These are phyloP conservation scores for Helotiales sp. DNA, from an alignment of 2,329 filamentous ascomycete species.

Conservation along the genomic window DNA sequence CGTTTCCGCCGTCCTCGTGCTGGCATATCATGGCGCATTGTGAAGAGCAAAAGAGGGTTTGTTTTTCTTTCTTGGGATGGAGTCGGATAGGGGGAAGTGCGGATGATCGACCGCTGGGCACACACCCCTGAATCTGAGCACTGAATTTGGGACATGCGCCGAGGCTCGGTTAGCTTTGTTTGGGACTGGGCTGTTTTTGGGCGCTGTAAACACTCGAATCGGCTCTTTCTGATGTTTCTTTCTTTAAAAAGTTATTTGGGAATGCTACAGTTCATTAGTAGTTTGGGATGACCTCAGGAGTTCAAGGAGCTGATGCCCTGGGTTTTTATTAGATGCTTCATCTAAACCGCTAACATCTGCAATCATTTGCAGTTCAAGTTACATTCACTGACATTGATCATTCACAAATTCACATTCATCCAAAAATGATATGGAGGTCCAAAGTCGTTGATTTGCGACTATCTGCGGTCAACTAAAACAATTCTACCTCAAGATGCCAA, in stretches of 20 bases:
- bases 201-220: background rate
- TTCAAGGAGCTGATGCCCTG: no score
- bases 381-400: background rate
- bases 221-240: no score
- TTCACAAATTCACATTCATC: background rate
- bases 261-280: no score
- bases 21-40: slow-evolving; percentile 11
- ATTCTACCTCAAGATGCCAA: background rate
- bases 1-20: slow-evolving; percentile 7
- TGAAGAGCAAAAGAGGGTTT: slow-evolving; percentile 1
- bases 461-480: background rate
- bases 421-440: background rate
- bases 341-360: no score
- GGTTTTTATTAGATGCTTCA: no score
- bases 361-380: background rate
- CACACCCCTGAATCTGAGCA: background rate
- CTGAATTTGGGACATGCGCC: no score
- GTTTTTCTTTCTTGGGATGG: background rate
- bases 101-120: background rate
- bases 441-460: background rate
- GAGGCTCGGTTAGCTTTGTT: slow-evolving; percentile 7
- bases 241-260: background rate
- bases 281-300: no score
- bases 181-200: background rate
- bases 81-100: background rate